Evolutionary conservation across 176 grass and related monocot species (phyloP).

Genomic region (Oropetium thomaeum): DNA sequence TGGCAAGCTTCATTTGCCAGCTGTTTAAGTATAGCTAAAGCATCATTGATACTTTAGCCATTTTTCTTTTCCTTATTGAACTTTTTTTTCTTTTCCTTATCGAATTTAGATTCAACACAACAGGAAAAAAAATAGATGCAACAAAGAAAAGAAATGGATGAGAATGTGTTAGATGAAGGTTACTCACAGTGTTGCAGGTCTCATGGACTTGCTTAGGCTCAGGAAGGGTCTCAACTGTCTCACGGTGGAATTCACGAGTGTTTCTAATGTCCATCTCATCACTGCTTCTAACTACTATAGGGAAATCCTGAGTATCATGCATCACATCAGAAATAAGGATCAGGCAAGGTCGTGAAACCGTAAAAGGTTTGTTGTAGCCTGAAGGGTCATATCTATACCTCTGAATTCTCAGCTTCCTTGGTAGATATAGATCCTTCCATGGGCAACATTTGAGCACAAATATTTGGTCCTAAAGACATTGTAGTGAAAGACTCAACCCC

Average conservation of each 20-base stretch:
- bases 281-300: constrained; percentile 34
- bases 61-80: neutral
- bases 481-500: constrained; percentile 49
- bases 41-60: neutral
- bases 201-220: constrained; percentile 38
- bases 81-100: neutral
- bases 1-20: constrained; percentile 11
- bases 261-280: constrained; percentile 39
- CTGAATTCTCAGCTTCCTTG: constrained; percentile 37
- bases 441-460: constrained; percentile 38
- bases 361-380: constrained; percentile 17
- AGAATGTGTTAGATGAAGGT: neutral
- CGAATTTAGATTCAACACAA: neutral
- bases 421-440: constrained; percentile 34
- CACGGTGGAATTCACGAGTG: constrained; percentile 16
- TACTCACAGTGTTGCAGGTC: constrained; percentile 39
- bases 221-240: constrained; percentile 29
- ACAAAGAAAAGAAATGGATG: neutral
- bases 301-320: constrained; percentile 37
- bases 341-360: constrained; percentile 18
- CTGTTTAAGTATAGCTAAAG: neutral
- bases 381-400: constrained; percentile 34
- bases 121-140: neutral
- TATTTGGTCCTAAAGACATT: constrained; percentile 39
- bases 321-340: constrained; percentile 20